Base-by-base conservation (phyloP, 2,329 filamentous ascomycete species). In the Botryotinia convoluta region DNA sequence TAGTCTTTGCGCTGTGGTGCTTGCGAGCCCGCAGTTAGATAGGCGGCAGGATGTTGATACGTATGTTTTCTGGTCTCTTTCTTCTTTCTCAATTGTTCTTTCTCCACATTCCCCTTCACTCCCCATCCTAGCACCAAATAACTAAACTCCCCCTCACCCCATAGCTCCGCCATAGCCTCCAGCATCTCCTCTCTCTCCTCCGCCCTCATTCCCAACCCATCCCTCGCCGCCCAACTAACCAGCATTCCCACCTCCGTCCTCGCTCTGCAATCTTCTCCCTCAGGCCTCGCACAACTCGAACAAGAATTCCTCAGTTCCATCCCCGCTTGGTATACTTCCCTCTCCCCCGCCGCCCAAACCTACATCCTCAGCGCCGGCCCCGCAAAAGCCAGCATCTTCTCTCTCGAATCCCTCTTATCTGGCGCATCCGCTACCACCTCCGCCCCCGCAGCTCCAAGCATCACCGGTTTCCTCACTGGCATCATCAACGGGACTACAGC, bases 1-100 rank as follows among this genome's bases (percentile, higher is more conserved):
- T 45, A 61, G 71, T 59, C 63, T 72, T n/a, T 72, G 51, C 22
- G 71, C 51, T n/a, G 63, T 61, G 51, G 71, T 69, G 29, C 29
- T 69, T 48, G 71, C 63, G 8, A 35, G 51, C 26, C 39, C 42
- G 20, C 42, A 48, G 14, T 22, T 61, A n/a, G 42, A 61, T 4
- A 39, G 42, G 18, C 39, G 71, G 5, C 39, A 60, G 37, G 54
- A 61, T 48, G 62, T n/a, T 14, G 61, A 71, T 69, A 10, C 59
- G 54, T 39, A 72, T 42, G 37, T 57, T 32, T 18, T 54, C 8
- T 18, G 5, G 10, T 1, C 32, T 48, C 14, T 57, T n/a, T 54
- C 48, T 26, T 16, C 26, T 35, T 5, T 48, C 61, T 45, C 62
- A 26, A 35, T n/a, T 26, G 1, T 7, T 35, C 42, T 26, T 48